These are phyloP conservation scores for Chrysophaeum taylorii DNA, from an alignment of 352 stramenopile species.

Conservation along the genomic window DNA sequence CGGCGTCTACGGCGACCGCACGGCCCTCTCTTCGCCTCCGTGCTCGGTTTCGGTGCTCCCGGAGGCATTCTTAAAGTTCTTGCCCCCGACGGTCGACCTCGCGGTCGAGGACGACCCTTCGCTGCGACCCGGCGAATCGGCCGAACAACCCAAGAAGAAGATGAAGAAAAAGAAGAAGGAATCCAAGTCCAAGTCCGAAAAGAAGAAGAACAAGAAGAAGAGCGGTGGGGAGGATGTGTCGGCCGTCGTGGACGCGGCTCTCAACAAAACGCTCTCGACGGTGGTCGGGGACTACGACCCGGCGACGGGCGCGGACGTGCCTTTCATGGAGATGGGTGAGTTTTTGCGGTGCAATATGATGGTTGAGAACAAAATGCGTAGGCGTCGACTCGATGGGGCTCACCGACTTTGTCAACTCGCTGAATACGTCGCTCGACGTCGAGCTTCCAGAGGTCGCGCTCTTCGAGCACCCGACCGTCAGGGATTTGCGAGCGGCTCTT, in stretches of 20 bases:
- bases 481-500: not conserved
- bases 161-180: not conserved
- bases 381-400: not conserved
- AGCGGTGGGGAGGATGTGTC: not conserved
- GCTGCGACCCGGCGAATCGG: no score
- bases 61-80: not conserved
- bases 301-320: not conserved
- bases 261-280: not conserved
- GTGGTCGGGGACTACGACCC: not conserved
- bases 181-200: not conserved
- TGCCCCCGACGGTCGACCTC: not conserved
- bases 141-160: not conserved
- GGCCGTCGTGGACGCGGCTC: not conserved
- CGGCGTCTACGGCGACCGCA: not conserved
- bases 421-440: not conserved
- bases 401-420: not conserved
- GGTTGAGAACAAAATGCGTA: no score
- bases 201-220: not conserved
- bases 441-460: not conserved
- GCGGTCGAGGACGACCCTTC: not conserved
- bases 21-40: not conserved
- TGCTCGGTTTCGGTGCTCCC: not conserved
- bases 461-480: not conserved
- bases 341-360: no score
- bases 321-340: not conserved